Conservation (phyloP, 2,329 filamentous ascomycete genomes). For the Trichoderma breve region DNA sequence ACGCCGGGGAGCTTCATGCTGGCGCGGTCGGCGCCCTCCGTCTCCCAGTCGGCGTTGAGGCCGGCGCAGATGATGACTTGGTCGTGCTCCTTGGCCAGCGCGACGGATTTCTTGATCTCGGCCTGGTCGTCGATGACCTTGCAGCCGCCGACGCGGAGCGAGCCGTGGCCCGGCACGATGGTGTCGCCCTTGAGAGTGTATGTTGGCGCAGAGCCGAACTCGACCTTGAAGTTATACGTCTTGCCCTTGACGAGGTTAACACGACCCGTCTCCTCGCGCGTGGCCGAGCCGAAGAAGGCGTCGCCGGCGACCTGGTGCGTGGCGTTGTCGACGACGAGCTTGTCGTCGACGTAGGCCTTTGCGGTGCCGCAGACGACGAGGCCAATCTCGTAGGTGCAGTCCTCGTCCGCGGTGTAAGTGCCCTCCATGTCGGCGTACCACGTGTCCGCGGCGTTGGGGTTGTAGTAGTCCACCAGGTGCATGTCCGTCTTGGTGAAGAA, state of each 20-base stretch:
- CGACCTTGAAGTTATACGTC: constrained; percentile 57
- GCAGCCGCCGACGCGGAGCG: constrained; percentile 61
- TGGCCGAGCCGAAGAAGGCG: constrained; percentile 64
- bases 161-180: constrained; percentile 56
- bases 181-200: constrained; percentile 52
- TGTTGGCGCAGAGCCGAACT: constrained; percentile 59
- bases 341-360: constrained; percentile 61
- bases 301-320: constrained; percentile 61
- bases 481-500: constrained; percentile 49
- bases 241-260: constrained; percentile 58
- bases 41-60: constrained; percentile 79
- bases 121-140: constrained; percentile 56
- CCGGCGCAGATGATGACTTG: constrained; percentile 78
- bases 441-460: constrained; percentile 52
- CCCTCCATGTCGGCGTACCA: constrained; percentile 64
- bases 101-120: constrained; percentile 64
- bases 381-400: constrained; percentile 63
- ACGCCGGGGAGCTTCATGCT: constrained; percentile 74
- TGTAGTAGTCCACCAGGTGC: constrained; percentile 49
- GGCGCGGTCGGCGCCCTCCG: constrained; percentile 73
- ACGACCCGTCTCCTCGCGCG: constrained; percentile 59
- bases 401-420: constrained; percentile 57
- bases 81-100: constrained; percentile 66
- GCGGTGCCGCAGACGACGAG: constrained; percentile 64
- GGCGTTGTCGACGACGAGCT: constrained; percentile 63